A percentile compares a stretch with the other conserved stretches of the same genome.
Conservation (phyloP, 805 yeast species). For the Saccharomycopsis sp. region DNA sequence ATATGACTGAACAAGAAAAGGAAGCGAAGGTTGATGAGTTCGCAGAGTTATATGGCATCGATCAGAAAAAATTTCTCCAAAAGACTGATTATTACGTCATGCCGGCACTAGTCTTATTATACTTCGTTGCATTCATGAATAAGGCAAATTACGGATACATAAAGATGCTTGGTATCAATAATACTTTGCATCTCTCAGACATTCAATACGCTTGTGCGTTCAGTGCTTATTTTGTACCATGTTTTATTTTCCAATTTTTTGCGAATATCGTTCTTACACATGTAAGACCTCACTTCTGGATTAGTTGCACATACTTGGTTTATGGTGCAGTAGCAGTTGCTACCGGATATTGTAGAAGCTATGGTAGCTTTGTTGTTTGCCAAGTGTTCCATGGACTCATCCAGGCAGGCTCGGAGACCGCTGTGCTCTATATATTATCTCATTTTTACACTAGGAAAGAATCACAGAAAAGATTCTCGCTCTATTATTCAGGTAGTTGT, state of each 20-base stretch:
- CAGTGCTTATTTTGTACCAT: conserved; percentile 66
- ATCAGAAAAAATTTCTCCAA: conserved; percentile 34
- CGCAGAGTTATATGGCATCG: conserved; percentile 40
- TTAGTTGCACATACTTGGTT: conserved; percentile 45
- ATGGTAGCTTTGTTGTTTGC: conserved; percentile 51
- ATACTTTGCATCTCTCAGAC: conserved; percentile 45
- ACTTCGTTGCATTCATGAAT: conserved; percentile 63
- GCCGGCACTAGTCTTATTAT: conserved; percentile 61
- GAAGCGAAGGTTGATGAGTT: conserved; percentile 24
- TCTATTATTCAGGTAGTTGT: conserved; percentile 23
- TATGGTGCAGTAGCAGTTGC: conserved; percentile 60
- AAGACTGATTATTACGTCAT: conserved; percentile 59
- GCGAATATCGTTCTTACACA: conserved; percentile 54
- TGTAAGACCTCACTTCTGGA: conserved; percentile 58
- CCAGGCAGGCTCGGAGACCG: conserved; percentile 70
- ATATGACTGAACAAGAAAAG: background rate
- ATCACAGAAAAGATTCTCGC: conserved; percentile 52
- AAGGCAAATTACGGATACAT: conserved; percentile 72
- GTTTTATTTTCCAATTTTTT: conserved; percentile 49
- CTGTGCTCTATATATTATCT: conserved; percentile 60
- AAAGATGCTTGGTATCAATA: conserved; percentile 51
- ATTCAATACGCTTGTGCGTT: conserved; percentile 56
- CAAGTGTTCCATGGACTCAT: conserved; percentile 59
- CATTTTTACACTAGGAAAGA: conserved; percentile 55
- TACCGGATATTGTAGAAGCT: conserved; percentile 55